These are phyloP conservation scores for Ustilago shanxiensis DNA, from an alignment of 1,284 basidiomycete species.

Conservation along the genomic window DNA sequence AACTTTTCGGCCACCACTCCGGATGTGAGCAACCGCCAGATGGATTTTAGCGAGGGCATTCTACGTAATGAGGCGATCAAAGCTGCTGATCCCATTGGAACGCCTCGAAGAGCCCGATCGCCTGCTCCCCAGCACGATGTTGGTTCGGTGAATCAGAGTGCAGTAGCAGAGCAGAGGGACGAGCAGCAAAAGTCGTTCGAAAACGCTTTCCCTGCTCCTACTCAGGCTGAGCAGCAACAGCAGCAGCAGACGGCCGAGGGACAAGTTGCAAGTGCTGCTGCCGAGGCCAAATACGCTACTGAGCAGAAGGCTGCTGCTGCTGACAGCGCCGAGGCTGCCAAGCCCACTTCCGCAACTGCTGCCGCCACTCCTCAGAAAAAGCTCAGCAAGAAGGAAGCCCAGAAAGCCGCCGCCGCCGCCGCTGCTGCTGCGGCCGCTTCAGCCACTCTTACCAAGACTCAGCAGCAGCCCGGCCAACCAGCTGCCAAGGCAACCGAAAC, in stretches of 20 bases:
- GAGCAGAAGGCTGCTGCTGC: slow-evolving; percentile 7
- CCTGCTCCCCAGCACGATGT: slow-evolving; percentile 40
- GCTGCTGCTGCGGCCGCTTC: slow-evolving; percentile 14
- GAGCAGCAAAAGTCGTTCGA: slow-evolving; percentile 49
- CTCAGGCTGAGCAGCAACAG: slow-evolving; percentile 3
- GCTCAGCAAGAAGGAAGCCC: slow-evolving; percentile 33
- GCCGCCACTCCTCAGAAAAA: slow-evolving; percentile 25
- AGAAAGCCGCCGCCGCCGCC: slow-evolving; percentile 29
- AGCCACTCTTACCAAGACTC: slow-evolving; percentile 13
- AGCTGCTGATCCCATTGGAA: slow-evolving; percentile 48
- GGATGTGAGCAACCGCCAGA: slow-evolving; percentile 39
- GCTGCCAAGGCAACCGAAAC: slow-evolving; percentile 16
- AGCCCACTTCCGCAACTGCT: slow-evolving; percentile 13
- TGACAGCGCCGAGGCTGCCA: background rate
- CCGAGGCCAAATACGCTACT: slow-evolving; percentile 2
- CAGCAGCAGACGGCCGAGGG: too few relatives aligned
- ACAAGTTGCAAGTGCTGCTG: background rate
- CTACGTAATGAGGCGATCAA: slow-evolving; percentile 42
- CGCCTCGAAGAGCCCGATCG: slow-evolving; percentile 47
- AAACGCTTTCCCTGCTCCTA: slow-evolving; percentile 40
- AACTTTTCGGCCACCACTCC: slow-evolving; percentile 35
- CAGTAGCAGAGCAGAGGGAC: slow-evolving; percentile 19
- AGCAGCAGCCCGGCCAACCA: slow-evolving; percentile 16
- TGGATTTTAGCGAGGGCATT: slow-evolving; percentile 39
- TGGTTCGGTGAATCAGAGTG: slow-evolving; percentile 6